A percentile compares a stretch with the other conserved stretches of the same genome.
Evolutionary conservation across 1,284 basidiomycete genomes (phyloP).

Genomic region (Meira miltonrushii): DNA sequence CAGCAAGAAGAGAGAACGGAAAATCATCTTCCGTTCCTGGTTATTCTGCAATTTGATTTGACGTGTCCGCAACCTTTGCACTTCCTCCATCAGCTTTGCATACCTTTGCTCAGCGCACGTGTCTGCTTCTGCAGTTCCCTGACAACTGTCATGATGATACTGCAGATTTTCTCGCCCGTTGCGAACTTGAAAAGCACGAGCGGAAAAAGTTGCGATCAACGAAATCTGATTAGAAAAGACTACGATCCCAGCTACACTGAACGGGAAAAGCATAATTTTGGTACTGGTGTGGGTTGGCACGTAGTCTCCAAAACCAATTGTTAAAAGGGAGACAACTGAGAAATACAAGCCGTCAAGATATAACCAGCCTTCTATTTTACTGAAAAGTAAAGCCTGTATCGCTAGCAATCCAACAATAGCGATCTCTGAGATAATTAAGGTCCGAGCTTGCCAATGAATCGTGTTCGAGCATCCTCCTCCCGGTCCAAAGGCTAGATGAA

Average conservation of each 20-base stretch:
- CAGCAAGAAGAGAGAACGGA: slow-evolving; percentile 50
- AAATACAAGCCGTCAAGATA: slow-evolving; percentile 42
- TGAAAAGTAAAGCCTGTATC: slow-evolving; percentile 34
- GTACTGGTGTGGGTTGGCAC: slow-evolving; percentile 45
- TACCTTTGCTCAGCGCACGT: neutral
- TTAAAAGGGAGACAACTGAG: slow-evolving; percentile 38
- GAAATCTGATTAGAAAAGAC: slow-evolving; percentile 55
- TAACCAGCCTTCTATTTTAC: slow-evolving; percentile 14
- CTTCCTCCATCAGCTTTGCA: slow-evolving; percentile 30
- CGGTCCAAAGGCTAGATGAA: slow-evolving; percentile 35
- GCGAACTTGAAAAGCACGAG: slow-evolving; percentile 43
- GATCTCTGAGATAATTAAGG: slow-evolving; percentile 52
- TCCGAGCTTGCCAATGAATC: slow-evolving; percentile 45
- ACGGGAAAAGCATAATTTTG: slow-evolving; percentile 54
- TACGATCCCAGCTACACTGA: slow-evolving; percentile 54
- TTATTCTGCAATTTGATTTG: slow-evolving; percentile 50
- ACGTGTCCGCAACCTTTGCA: slow-evolving; percentile 52
- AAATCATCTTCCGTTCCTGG: slow-evolving; percentile 51
- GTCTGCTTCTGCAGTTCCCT: neutral
- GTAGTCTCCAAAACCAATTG: slow-evolving; percentile 51
- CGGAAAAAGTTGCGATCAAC: slow-evolving; percentile 50
- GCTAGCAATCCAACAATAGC: slow-evolving; percentile 21
- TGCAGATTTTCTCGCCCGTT: slow-evolving; percentile 20
- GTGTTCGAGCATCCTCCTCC: slow-evolving; percentile 39
- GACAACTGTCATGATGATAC: neutral